Conservation (phyloP, 805 yeast species). For the Maudiozyma barnettii region DNA sequence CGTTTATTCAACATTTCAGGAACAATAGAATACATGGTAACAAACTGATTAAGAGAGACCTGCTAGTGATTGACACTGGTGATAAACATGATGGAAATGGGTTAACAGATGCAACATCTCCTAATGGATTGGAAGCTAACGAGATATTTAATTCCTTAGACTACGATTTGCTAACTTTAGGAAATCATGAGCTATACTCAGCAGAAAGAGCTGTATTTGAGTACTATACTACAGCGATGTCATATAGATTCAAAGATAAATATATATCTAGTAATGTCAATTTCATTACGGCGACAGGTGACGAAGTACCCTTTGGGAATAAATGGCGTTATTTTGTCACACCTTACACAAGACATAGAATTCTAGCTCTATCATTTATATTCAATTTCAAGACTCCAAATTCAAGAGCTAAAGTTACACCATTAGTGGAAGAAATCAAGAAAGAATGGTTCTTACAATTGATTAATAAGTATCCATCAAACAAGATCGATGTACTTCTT, state of each 20-base stretch:
- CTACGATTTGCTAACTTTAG: constrained; percentile 74
- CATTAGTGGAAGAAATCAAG: constrained; percentile 40
- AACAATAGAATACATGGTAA: constrained; percentile 13
- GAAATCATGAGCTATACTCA: constrained; percentile 83
- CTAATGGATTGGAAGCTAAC: constrained; percentile 59
- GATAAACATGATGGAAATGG: constrained; percentile 96
- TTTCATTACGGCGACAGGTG: constrained; percentile 34
- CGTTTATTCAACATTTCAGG: constrained; percentile 50
- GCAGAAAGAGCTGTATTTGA: constrained; percentile 59
- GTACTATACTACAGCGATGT: constrained; percentile 46
- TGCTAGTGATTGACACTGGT: constrained; percentile 76
- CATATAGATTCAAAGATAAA: constrained; percentile 42
- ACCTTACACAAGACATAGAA: constrained; percentile 36
- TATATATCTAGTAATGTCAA: constrained; percentile 72
- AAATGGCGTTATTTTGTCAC: constrained; percentile 60
- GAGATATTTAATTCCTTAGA: constrained; percentile 53
- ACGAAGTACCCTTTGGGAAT: constrained; percentile 57
- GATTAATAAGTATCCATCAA: constrained; percentile 27
- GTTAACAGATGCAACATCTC: constrained; percentile 62
- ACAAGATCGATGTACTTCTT: constrained; percentile 52
- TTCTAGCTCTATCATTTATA: constrained; percentile 68
- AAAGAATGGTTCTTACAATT: constrained; percentile 58
- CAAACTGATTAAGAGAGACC: constrained; percentile 38
- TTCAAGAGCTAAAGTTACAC: constrained; percentile 51
- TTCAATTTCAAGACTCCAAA: constrained; percentile 62